A percentile compares a stretch with the other conserved stretches of the same genome.
Conservation (phyloP, 805 yeast genomes). For the Yarrowia yakushimensis region DNA sequence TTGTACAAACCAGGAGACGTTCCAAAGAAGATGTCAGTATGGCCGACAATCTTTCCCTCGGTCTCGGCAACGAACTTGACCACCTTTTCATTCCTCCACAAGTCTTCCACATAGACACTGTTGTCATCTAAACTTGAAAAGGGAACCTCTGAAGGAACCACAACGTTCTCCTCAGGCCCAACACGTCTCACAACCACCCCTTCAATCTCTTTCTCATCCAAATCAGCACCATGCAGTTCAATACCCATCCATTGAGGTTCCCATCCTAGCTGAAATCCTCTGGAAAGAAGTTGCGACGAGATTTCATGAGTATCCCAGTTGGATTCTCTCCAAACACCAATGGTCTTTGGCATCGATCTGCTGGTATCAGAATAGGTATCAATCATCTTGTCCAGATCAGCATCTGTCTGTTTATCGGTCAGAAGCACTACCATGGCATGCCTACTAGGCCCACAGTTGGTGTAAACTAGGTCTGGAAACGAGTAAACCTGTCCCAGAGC, state of each 20-base stretch:
- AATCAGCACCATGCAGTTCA: not conserved
- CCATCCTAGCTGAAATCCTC: not conserved
- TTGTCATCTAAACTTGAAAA: not conserved
- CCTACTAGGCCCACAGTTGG: not conserved
- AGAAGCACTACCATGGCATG: slow-evolving; percentile 1
- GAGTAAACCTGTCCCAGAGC: not conserved
- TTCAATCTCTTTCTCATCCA: not conserved
- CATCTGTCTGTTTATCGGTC: not conserved
- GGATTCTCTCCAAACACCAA: slow-evolving; percentile 1
- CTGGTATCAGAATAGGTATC: not conserved
- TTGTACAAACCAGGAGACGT: not conserved
- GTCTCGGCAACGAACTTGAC: slow-evolving; percentile 5
- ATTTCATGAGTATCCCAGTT: not conserved
- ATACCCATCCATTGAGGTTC: slow-evolving; percentile 20
- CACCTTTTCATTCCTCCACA: not conserved
- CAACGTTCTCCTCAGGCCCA: not conserved
- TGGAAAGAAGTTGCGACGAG: not conserved
- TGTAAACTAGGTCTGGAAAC: not conserved
- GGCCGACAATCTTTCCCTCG: not conserved
- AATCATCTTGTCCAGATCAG: not conserved
- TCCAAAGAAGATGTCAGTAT: not conserved
- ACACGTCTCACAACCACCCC: not conserved
- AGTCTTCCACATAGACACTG: not conserved
- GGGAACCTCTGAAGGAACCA: not conserved
- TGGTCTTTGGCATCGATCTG: not conserved